Evolutionary conservation across 345 rosid genomes (phyloP), one percentile per base, ranked within the genome.

Genomic region (Heritiera littoralis): DNA sequence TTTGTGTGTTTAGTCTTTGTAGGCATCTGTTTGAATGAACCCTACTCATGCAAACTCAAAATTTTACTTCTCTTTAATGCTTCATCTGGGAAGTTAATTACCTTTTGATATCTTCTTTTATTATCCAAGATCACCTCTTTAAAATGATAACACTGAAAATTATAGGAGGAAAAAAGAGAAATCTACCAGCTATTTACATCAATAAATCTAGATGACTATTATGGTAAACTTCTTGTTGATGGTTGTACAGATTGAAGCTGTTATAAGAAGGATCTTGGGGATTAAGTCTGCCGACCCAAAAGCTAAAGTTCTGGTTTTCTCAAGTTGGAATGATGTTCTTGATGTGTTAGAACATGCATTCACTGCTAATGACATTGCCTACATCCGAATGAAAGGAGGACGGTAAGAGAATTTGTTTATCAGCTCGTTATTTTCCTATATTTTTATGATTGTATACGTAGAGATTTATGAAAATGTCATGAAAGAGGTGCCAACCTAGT

Each of bases 321-420:
- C 98, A 51, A 93, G 99, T 85, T 95, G 99, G 98, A 93, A 95
- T 18, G 99, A 93, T 86, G 99, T 95, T 79, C 99, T 95, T 82
- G 98, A 93, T 83, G 98, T 95, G 75, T 87, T 95, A 80, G 97
- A 90, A 71, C 97, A 95, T 84, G 92, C 99, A 77, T 90, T 95
- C 65, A 71, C 85, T 51, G 86, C 95, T 43, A 92, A 93, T 70
- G 79, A 82, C 66, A 90, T 95, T 80, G 84, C 97, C 38, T 92
- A 87, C 76, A 76, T 86, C 78, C 90, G 96, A 76, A 93, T 93
- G 97, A 93, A 92, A 91, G 99, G 98, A 74, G 99, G 99, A 85
- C 91, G 95, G 99, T 95, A 85, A 81, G 63, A 77, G 56, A 64
- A 77, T 72, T 72, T 66, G 38, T 32, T 66, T 59, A 56, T 2